Evolutionary conservation across 495 filamentous ascomycete genomes (phyloP).

Genomic region (Clohesyomyces aquaticus): DNA sequence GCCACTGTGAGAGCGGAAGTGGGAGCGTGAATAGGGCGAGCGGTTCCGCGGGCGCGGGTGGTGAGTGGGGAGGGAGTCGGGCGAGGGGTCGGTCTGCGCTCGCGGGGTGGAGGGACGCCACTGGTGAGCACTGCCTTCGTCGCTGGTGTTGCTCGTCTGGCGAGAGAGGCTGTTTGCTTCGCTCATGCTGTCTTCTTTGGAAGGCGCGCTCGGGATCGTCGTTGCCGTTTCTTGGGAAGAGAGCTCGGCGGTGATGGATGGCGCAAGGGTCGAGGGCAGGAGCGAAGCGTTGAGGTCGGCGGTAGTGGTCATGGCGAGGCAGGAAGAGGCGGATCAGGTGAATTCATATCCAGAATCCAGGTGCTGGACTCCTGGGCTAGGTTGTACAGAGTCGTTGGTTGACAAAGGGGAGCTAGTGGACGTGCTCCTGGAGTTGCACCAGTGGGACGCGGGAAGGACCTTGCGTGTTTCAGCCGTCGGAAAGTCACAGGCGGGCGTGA

Average conservation of each 20-base stretch:
- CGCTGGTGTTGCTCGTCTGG: conserved; percentile 21
- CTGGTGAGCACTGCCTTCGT: conserved; percentile 18
- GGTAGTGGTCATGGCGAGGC: conserved; percentile 24
- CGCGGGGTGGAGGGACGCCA: conserved; percentile 36
- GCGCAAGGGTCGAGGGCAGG: neutral
- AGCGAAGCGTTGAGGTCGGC: conserved; percentile 5
- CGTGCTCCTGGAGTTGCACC: conserved; percentile 6
- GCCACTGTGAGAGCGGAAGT: conserved; percentile 62
- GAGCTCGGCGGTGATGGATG: conserved; percentile 19
- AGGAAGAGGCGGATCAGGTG: neutral
- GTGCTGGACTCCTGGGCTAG: too few species aligned
- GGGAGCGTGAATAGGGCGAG: conserved; percentile 63
- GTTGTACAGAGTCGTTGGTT: too few species aligned
- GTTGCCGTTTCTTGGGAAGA: conserved; percentile 18
- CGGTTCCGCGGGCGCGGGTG: conserved; percentile 43
- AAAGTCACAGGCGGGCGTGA: conserved; percentile 2
- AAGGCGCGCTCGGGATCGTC: conserved; percentile 6
- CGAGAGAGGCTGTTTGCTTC: conserved; percentile 17
- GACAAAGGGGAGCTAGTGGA: too few species aligned
- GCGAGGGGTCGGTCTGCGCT: conserved; percentile 35
- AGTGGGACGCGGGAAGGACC: conserved; percentile 23
- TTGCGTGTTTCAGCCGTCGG: conserved; percentile 29
- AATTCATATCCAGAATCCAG: conserved; percentile 29
- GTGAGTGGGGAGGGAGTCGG: conserved; percentile 32
- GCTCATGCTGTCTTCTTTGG: neutral